These are phyloP conservation scores for Entomortierella parvispora DNA, from an alignment of 192 early-diverging fungal genomes.

Conservation along the genomic window DNA sequence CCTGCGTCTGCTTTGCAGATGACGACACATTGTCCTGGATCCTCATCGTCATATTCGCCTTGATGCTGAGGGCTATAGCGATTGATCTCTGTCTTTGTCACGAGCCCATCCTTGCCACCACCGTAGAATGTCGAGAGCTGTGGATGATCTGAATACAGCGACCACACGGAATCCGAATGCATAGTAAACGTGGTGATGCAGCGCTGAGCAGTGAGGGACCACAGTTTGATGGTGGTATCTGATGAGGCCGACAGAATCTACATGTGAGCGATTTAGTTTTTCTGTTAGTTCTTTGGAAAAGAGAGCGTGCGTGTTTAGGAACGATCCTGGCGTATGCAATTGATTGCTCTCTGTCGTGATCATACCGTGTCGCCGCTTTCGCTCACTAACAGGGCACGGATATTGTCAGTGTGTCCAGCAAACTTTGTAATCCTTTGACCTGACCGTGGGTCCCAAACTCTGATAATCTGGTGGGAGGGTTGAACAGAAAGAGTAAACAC, in stretches of 20 bases:
- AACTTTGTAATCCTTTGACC: constrained; percentile 80
- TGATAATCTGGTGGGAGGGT: constrained; percentile 66
- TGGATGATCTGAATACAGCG: constrained; percentile 85
- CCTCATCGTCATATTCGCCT: constrained; percentile 53
- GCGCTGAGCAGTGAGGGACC: constrained; percentile 88
- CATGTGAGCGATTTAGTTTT: neutral
- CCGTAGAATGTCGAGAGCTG: constrained; percentile 92
- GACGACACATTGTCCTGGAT: constrained; percentile 81
- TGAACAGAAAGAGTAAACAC: neutral
- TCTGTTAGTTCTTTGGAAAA: too few relatives aligned
- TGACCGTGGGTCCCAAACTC: constrained; percentile 89
- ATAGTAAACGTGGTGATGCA: constrained; percentile 92
- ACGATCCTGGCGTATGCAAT: too few relatives aligned
- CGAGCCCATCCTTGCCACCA: constrained; percentile 90
- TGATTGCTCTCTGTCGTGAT: neutral
- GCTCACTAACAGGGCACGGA: constrained; percentile 87
- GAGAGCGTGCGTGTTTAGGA: too few relatives aligned
- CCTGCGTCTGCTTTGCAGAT: constrained; percentile 88
- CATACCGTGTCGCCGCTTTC: constrained; percentile 86
- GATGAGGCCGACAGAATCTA: constrained; percentile 92
- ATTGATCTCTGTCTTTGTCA: constrained; percentile 82
- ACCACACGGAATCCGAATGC: constrained; percentile 91
- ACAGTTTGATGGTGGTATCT: constrained; percentile 97
- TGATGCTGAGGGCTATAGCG: constrained; percentile 40
- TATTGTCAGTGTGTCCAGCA: constrained; percentile 95